phyloP scores from a whole-genome alignment of 108 stramenopile species.

The Cyclotella cryptica region DNA sequence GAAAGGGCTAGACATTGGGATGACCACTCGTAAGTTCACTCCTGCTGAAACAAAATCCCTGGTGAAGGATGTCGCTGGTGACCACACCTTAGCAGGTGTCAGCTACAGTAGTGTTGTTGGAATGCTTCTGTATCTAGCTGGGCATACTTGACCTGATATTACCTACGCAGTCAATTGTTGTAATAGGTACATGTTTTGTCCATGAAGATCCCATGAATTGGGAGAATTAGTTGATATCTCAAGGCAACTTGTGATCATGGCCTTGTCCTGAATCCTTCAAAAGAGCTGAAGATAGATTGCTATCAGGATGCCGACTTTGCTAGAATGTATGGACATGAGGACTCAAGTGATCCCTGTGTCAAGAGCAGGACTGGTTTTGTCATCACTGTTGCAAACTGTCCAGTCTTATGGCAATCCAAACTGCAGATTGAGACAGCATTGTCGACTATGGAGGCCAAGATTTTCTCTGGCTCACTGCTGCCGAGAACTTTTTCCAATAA shows the following conservation, averaged over 20 bases:
- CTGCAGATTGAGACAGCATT: background rate
- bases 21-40: background rate
- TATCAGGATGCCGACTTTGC: conserved; percentile 12
- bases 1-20: background rate
- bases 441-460: background rate
- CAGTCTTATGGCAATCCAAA: background rate
- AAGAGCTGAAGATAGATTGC: background rate
- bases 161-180: conserved; percentile 4
- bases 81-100: background rate
- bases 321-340: background rate
- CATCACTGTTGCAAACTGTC: background rate
- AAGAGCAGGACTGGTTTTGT: conserved; percentile 3
- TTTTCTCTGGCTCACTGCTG: background rate
- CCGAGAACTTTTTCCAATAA: background rate
- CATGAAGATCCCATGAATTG: background rate
- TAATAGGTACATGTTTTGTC: background rate
- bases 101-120: background rate
- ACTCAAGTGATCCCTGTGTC: background rate
- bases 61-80: background rate
- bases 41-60: background rate
- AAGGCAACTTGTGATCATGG: background rate
- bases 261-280: background rate
- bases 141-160: background rate
- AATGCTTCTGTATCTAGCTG: background rate
- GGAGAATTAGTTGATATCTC: background rate